Evolutionary conservation across 768 basidiomycete genomes (phyloP).

Genomic region (Sistotremastrum niveocremeum): DNA sequence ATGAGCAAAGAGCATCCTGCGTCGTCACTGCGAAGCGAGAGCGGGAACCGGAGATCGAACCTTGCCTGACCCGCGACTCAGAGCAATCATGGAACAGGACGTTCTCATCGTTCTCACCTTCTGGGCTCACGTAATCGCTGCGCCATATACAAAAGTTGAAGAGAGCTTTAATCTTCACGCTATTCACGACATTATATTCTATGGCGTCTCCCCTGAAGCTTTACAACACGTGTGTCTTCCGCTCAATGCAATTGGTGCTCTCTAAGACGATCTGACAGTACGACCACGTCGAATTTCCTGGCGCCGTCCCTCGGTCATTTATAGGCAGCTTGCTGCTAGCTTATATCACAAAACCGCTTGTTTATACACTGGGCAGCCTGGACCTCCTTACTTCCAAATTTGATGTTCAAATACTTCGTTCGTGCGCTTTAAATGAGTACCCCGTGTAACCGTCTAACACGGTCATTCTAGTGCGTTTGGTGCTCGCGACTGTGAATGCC

Average conservation of each 20-base stretch:
- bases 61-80: no score
- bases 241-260: no score
- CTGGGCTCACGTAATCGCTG: conserved; percentile 58
- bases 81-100: conserved; percentile 28
- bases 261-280: conserved; percentile 35
- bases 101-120: conserved; percentile 32
- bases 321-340: conserved; percentile 62
- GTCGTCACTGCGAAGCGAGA: no score
- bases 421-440: conserved; percentile 12
- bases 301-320: conserved; percentile 83
- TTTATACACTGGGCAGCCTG: conserved; percentile 26
- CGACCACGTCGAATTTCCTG: conserved; percentile 82
- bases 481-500: conserved; percentile 55
- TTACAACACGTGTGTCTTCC: conserved; percentile 37
- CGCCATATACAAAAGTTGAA: conserved; percentile 94
- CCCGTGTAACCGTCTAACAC: neutral
- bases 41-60: no score
- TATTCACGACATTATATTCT: conserved; percentile 71
- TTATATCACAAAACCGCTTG: conserved; percentile 35
- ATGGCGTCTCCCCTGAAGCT: conserved; percentile 36
- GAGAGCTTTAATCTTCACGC: conserved; percentile 95
- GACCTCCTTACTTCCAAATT: conserved; percentile 42
- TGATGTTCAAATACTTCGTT: conserved; percentile 59
- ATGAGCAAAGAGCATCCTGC: no score
- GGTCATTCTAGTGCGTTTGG: conserved; percentile 46